A percentile compares a stretch with the other conserved stretches of the same genome.
phyloP scores from a whole-genome alignment of 75 land plant species.

The Pinus albicaulis region DNA sequence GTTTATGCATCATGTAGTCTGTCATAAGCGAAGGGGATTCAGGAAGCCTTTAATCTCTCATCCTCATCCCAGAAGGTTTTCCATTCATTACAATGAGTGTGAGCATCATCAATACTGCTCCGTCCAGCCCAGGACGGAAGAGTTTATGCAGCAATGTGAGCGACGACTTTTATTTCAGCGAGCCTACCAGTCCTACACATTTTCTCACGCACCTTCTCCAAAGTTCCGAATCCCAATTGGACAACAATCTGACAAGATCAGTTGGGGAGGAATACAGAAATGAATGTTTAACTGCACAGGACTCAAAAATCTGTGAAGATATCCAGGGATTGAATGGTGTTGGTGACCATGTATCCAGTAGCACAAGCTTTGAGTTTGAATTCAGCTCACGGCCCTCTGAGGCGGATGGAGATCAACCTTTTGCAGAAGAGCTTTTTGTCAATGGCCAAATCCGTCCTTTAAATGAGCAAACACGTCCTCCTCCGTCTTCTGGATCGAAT shows the following conservation, averaged over 20 bases:
- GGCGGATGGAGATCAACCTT: constrained; percentile 5
- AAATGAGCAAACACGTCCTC: neutral
- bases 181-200: constrained; percentile 20
- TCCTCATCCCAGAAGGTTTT: too few relatives aligned
- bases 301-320: neutral
- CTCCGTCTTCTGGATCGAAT: neutral
- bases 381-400: constrained; percentile 19
- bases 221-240: neutral
- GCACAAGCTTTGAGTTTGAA: constrained; percentile 20
- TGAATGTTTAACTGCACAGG: neutral
- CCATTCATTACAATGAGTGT: too few relatives aligned
- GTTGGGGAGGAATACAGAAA: neutral
- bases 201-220: constrained; percentile 10
- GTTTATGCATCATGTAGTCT: too few relatives aligned
- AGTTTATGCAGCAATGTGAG: neutral
- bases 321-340: neutral
- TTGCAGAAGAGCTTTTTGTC: constrained; percentile 45
- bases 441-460: constrained; percentile 42
- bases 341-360: neutral
- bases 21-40: too few relatives aligned
- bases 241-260: neutral
- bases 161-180: constrained; percentile 20
- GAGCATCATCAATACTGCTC: constrained; percentile 11
- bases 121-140: constrained; percentile 32
- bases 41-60: too few relatives aligned